Base-by-base conservation (phyloP, 73 alveolate genomes). In the Paramecium sonneborni region DNA sequence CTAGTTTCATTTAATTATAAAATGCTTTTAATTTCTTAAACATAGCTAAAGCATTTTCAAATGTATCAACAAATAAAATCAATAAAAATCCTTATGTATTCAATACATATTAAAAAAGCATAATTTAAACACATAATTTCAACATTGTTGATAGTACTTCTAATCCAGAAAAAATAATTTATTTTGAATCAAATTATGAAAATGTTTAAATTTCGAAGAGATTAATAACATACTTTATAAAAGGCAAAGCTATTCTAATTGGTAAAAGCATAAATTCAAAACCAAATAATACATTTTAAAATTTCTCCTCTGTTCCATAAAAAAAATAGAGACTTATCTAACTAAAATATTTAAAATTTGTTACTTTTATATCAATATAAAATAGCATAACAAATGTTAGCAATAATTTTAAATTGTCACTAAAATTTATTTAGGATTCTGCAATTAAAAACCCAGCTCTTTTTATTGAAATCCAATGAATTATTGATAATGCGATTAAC, bases 401-500 rank as follows among this genome's bases (percentile, higher is more conserved):
- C 7, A 79, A 21, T 18, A 79, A 8, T 79, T 79, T 79, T 8
- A 44, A 23, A 79, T 79, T 57, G n/a, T 21, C 34, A 10, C 30
- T 24, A 79, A 79, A 79, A 15, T 46, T 41, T 1, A 79, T 79
- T 41, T 39, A 43, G 3, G 90, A 79, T 23, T 79, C 90, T 1
- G 90, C 70, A 30, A 79, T 79, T 9, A 79, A 37, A 12, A 30
- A 44, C 32, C 44, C 39, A 21, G 90, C 90, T 79, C 90, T 38
- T 41, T 79, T 79, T 20, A 23, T 30, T 24, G 90, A 10, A 10
- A 44, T 44, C 90, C 90, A 79, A 79, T 79, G 90, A 10, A 79
- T 24, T 41, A 79, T n/a, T 43, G 70, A 79, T 41, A 79, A 44
- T n/a, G 90, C 68, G 5, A 52, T 41, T 41, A 79, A 30, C 37